phyloP scores from a whole-genome alignment of 768 basidiomycete genomes.

The Mycena epipterygia region DNA sequence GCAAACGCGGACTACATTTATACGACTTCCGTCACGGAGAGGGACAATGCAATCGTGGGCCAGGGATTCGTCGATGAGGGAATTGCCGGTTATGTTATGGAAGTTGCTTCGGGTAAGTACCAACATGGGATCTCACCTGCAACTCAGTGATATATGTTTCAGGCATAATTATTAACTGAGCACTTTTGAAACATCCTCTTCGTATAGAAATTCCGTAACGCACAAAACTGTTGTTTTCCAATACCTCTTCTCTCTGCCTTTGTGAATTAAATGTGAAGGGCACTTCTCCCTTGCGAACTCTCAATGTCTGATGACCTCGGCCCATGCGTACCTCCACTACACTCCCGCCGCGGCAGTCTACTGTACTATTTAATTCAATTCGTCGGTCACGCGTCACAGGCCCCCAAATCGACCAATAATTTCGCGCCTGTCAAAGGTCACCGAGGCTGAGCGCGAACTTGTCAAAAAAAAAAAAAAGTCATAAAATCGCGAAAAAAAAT shows the following conservation, averaged over 20 bases:
- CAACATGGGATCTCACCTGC: not conserved
- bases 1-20: constrained; percentile 10
- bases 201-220: too few species aligned
- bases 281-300: too few species aligned
- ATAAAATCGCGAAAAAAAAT: not conserved
- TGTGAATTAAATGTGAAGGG: too few species aligned
- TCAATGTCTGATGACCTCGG: too few species aligned
- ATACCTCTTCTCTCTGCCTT: too few species aligned
- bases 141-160: not conserved
- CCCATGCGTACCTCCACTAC: too few species aligned
- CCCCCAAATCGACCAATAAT: not conserved
- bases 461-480: not conserved
- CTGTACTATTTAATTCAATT: constrained; percentile 1
- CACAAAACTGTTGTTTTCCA: too few species aligned
- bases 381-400: not conserved
- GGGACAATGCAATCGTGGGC: constrained; percentile 7
- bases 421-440: not conserved
- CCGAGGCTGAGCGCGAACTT: not conserved
- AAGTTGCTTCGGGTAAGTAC: constrained; percentile 7
- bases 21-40: constrained; percentile 7
- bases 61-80: constrained; percentile 13
- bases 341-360: too few species aligned
- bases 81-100: constrained; percentile 13
- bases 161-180: not conserved
- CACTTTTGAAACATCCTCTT: not conserved